phyloP scores from a whole-genome alignment of 1,139 yeast species.

The Geotrichum klebahnii region DNA sequence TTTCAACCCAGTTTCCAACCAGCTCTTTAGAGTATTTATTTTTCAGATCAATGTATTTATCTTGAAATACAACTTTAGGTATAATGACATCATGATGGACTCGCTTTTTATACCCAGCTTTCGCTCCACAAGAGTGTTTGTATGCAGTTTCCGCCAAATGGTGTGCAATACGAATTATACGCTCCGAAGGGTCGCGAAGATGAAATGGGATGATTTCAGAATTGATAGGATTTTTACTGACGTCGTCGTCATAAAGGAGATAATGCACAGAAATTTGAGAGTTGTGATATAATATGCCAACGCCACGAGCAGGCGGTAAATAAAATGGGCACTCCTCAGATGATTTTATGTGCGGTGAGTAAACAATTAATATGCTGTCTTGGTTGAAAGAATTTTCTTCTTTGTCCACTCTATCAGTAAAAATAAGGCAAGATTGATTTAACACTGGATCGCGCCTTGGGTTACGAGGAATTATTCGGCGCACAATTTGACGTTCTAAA shows the following conservation, averaged over 20 bases:
- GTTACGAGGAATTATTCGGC: conserved; percentile 83
- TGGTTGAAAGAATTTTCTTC: conserved; percentile 28
- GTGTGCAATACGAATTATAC: conserved; percentile 77
- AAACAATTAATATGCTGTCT: conserved; percentile 56
- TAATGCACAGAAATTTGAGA: conserved; percentile 72
- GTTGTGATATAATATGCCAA: conserved; percentile 62
- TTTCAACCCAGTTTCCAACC: conserved; percentile 85
- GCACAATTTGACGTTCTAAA: conserved; percentile 54
- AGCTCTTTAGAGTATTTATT: conserved; percentile 72
- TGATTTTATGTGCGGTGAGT: conserved; percentile 64
- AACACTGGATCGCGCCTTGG: conserved; percentile 79
- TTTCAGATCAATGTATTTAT: conserved; percentile 73
- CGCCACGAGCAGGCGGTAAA: conserved; percentile 75
- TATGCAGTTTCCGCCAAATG: conserved; percentile 72
- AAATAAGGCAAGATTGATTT: conserved; percentile 75
- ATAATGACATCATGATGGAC: conserved; percentile 87
- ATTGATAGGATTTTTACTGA: conserved; percentile 23
- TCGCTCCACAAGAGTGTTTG: conserved; percentile 79
- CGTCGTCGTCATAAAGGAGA: conserved; percentile 52
- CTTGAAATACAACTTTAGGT: conserved; percentile 76
- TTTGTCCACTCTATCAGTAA: conserved; percentile 29
- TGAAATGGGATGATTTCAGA: conserved; percentile 14
- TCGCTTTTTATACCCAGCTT: conserved; percentile 79
- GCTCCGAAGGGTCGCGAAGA: conserved; percentile 41
- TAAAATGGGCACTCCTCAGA: conserved; percentile 78